Evolutionary conservation across 331 rosid genomes (phyloP).

Genomic region (Stylosanthes scabra): DNA sequence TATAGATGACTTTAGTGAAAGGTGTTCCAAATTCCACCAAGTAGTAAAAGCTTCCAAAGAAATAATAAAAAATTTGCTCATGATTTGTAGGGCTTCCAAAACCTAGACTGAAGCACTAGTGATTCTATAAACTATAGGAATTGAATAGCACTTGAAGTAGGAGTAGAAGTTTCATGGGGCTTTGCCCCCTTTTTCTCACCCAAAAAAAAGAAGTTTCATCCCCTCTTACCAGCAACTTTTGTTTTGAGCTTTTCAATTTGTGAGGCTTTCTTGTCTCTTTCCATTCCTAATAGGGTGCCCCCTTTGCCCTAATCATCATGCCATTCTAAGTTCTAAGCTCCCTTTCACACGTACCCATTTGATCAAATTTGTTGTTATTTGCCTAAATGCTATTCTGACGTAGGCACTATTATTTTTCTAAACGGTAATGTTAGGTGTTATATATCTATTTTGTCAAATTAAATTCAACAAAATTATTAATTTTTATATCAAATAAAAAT

Average conservation of each 20-base stretch:
- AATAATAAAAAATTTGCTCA: not conserved
- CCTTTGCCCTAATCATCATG: not conserved
- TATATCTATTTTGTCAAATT: too few species aligned
- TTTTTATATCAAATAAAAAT: too few species aligned
- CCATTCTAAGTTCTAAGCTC: not conserved
- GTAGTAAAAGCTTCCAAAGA: not conserved
- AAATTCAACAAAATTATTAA: too few species aligned
- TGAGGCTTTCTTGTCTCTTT: not conserved
- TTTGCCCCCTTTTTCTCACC: too few species aligned
- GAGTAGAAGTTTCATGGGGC: not conserved
- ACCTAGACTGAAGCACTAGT: not conserved
- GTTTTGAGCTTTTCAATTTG: not conserved
- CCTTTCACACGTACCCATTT: not conserved
- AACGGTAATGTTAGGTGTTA: too few species aligned
- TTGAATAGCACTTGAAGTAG: not conserved
- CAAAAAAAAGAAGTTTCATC: not conserved
- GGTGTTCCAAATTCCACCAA: not conserved
- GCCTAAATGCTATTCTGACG: not conserved
- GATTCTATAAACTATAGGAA: not conserved
- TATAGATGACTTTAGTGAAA: not conserved
- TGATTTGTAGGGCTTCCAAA: not conserved
- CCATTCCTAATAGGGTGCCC: not conserved
- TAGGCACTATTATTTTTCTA: too few species aligned
- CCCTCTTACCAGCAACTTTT: not conserved
- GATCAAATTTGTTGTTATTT: not conserved